Conservation (phyloP, 345 rosid genomes). For the Passiflora organensis region DNA sequence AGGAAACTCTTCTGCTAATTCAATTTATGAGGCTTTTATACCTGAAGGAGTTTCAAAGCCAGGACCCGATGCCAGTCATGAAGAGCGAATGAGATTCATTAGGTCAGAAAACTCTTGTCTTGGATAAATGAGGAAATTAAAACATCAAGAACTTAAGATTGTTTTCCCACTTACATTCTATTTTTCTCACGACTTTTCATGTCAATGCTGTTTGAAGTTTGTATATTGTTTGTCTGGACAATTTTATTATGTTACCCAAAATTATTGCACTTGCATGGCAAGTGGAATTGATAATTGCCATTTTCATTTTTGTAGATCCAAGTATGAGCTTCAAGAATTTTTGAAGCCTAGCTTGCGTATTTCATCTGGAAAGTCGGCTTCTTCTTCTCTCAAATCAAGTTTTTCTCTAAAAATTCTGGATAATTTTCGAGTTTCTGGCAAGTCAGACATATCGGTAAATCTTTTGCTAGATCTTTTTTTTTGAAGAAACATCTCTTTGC, state of each 20-base stretch:
- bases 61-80: slow-evolving; percentile 69
- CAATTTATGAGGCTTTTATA: slow-evolving; percentile 80
- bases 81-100: slow-evolving; percentile 69
- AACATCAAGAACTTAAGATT: too few species aligned
- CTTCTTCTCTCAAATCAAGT: slow-evolving; percentile 47
- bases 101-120: slow-evolving; percentile 40
- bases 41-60: slow-evolving; percentile 83
- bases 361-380: slow-evolving; percentile 40
- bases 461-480: neutral
- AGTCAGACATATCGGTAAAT: slow-evolving; percentile 63
- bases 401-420: slow-evolving; percentile 55
- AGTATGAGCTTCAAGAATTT: slow-evolving; percentile 93
- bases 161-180: neutral
- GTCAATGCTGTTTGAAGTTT: neutral
- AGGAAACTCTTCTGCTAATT: slow-evolving; percentile 83
- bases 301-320: slow-evolving; percentile 54
- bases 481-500: neutral
- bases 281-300: slow-evolving; percentile 7
- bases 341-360: slow-evolving; percentile 87
- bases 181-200: too few species aligned
- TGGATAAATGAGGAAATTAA: too few species aligned
- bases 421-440: slow-evolving; percentile 61
- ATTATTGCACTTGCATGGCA: slow-evolving; percentile 11
- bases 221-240: neutral
- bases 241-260: neutral